Base-by-base conservation (phyloP, 345 rosid species). In the Brassica cretica region DNA sequence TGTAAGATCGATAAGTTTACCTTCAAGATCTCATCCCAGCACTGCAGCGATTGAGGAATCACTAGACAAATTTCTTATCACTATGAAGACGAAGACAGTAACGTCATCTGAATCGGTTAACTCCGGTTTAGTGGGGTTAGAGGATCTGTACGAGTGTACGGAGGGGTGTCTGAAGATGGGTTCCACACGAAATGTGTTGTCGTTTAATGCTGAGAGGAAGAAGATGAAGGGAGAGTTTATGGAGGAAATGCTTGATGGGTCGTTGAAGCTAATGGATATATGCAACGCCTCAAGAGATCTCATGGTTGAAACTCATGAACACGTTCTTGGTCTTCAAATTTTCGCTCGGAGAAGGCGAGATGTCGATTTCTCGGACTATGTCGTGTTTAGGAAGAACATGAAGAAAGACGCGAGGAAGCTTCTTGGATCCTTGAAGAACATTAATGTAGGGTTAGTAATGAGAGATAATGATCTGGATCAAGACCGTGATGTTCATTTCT, bases 11-110 rank as follows among this genome's bases (percentile, higher is more conserved):
- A 76, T 87, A 21, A 93, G 97, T 84, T 86, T 91, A 70, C 91
- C 94, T 58, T 83, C 92, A 69, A 88, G 93, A 65, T 84, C 94
- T 66, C 94, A 94, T 84, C 97, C 96, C 12, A 81, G 76, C 61
- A 87, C 89, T 18, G 39, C 70, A 33, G 83, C 49, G 60, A 68
- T 86, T 1, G 92, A 91, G 76, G 91, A 88, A 39, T 86, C 82
- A 84, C 84, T 89, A 14, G 72, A 70, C 75, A 87, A 82, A 71
- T 76, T 89, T 70, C 83, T 81, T 35, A 37, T 67, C 12, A 74
- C 65, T 79, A 88, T 78, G 41, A 75, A 76, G 30, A 56, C 86
- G 12, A 55, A 84, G 10, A 41, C 64, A 14, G 14, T 82, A 10
- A 70, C 84, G 6, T 71, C 88, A 62, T 82, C 86, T 2, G 85